phyloP scores from a whole-genome alignment of 73 alveolate species.

The Stentor roeselii region DNA sequence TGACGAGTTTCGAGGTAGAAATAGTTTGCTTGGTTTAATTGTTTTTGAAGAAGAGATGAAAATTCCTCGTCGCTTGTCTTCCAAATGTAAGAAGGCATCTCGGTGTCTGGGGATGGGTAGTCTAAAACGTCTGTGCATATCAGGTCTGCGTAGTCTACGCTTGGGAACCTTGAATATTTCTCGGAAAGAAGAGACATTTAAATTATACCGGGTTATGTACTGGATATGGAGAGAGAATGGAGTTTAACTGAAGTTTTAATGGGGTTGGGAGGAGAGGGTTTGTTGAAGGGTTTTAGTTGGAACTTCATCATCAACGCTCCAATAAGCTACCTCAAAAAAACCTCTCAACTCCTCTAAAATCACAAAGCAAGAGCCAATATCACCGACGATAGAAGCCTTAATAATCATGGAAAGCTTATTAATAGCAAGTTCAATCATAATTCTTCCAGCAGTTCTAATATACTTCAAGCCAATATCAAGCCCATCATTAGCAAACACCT shows the following conservation, averaged over 20 bases:
- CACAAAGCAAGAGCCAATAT: neutral
- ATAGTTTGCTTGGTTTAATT: conserved; percentile 29
- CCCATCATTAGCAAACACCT: too few relatives aligned
- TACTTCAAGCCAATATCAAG: too few relatives aligned
- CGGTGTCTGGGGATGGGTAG: neutral
- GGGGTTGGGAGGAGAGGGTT: too few relatives aligned
- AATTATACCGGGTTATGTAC: too few relatives aligned
- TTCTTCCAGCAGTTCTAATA: too few relatives aligned
- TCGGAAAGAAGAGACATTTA: neutral
- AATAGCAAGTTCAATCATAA: too few relatives aligned
- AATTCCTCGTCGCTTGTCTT: neutral
- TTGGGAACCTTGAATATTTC: neutral
- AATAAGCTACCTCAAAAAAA: neutral
- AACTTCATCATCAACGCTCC: neutral
- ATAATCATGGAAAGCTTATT: too few relatives aligned
- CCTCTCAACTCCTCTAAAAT: neutral
- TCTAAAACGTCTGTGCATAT: neutral
- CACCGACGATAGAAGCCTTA: too few relatives aligned
- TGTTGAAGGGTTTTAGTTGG: too few relatives aligned
- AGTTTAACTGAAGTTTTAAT: too few relatives aligned
- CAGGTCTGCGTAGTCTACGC: neutral
- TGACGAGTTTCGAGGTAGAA: neutral
- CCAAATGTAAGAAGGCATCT: neutral
- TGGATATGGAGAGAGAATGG: too few relatives aligned
- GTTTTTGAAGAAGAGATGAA: neutral